Evolutionary conservation across 1,284 basidiomycete species (phyloP).

Genomic region (Acaromyces ingoldii): DNA sequence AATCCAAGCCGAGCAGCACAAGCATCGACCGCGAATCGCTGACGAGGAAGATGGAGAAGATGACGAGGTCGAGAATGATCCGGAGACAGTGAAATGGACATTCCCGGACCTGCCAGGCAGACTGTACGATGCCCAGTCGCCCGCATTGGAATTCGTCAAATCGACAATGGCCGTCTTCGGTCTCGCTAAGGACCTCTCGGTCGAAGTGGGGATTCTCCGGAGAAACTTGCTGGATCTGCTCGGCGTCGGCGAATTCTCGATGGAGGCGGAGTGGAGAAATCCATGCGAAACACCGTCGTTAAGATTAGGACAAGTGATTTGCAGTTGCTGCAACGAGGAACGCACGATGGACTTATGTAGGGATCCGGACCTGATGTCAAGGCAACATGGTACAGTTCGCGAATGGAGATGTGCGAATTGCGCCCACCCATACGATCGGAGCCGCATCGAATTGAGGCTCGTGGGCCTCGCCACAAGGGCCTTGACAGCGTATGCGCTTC

Average conservation of each 20-base stretch:
- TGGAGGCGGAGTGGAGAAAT: constrained; percentile 61
- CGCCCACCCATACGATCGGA: constrained; percentile 79
- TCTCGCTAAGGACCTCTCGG: constrained; percentile 65
- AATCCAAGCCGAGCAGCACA: too few relatives aligned
- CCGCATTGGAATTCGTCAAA: constrained; percentile 82
- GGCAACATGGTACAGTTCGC: constrained; percentile 19
- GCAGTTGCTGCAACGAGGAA: constrained; percentile 79
- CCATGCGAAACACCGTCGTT: constrained; percentile 76
- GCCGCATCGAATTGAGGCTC: constrained; percentile 77
- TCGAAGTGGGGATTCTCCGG: constrained; percentile 82
- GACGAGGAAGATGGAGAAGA: constrained; percentile 59
- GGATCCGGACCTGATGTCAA: constrained; percentile 76
- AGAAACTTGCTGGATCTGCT: constrained; percentile 85
- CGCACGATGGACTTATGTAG: constrained; percentile 92
- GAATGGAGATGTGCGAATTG: constrained; percentile 58
- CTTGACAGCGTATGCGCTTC: constrained; percentile 74
- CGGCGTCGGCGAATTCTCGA: constrained; percentile 72
- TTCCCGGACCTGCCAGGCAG: constrained; percentile 89
- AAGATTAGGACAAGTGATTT: constrained; percentile 80
- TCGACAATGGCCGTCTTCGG: constrained; percentile 73
- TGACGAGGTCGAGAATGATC: constrained; percentile 58
- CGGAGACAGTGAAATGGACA: constrained; percentile 55
- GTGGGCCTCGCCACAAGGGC: constrained; percentile 70
- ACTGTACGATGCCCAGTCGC: constrained; percentile 62
- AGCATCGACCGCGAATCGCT: too few relatives aligned